A percentile compares a stretch with the other conserved stretches of the same genome.
These are phyloP conservation scores for Thelonectria discophora DNA, from an alignment of 2,329 filamentous ascomycete genomes.

Conservation along the genomic window DNA sequence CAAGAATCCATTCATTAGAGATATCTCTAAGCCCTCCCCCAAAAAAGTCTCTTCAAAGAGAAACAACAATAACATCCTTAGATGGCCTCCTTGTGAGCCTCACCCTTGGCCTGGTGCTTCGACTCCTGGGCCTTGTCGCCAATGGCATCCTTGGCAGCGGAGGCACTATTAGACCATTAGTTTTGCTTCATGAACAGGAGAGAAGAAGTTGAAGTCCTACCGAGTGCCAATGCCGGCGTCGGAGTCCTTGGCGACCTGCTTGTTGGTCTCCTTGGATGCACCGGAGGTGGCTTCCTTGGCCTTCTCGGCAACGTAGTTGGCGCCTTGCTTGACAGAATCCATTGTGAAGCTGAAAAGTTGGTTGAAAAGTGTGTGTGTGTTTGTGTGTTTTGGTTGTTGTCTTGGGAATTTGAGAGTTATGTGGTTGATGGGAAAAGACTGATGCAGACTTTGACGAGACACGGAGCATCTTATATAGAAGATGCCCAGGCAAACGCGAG, in stretches of 20 bases:
- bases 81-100: constrained; percentile 53
- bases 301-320: constrained; percentile 72
- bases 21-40: not conserved
- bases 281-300: constrained; percentile 65
- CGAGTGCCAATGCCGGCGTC: constrained; percentile 63
- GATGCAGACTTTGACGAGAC: not conserved
- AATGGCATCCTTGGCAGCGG: constrained; percentile 59
- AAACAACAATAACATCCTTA: constrained; percentile 37
- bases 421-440: not conserved
- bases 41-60: not conserved
- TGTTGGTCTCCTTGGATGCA: constrained; percentile 75
- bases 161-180: constrained; percentile 48
- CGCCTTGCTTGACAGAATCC: constrained; percentile 67
- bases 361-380: constrained; percentile 27
- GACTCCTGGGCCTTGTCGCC: constrained; percentile 57
- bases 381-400: constrained; percentile 15
- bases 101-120: constrained; percentile 51
- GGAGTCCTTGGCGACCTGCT: constrained; percentile 71
- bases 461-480: constrained; percentile 33
- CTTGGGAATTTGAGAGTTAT: constrained; percentile 17
- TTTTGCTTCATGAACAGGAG: fast-evolving
- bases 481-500: not conserved
- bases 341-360: constrained; percentile 49
- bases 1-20: constrained; percentile 18
- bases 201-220: constrained; percentile 43